A percentile compares a stretch with the other conserved stretches of the same genome.
These are phyloP conservation scores for Thermothelomyces thermophilus DNA, from an alignment of 2,329 filamentous ascomycete species.

Conservation along the genomic window DNA sequence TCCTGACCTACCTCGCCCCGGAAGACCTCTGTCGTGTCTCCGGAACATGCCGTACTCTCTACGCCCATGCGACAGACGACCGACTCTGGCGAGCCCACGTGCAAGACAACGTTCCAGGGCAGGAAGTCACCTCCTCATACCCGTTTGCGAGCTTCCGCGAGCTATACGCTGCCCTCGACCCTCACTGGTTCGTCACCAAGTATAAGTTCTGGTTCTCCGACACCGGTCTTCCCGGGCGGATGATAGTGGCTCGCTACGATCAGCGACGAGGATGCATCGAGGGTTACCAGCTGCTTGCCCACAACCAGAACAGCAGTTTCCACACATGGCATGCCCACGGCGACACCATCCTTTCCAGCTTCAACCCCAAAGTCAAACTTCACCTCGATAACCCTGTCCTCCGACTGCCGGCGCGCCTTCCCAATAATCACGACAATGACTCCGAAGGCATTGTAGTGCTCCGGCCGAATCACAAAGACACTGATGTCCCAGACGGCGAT, in stretches of 20 bases:
- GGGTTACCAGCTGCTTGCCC: conserved; percentile 68
- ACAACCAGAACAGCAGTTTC: conserved; percentile 47
- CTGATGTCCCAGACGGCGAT: background rate
- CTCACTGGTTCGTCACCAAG: conserved; percentile 76
- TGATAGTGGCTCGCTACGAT: conserved; percentile 74
- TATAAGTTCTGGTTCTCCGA: conserved; percentile 85
- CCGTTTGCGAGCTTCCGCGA: conserved; percentile 60
- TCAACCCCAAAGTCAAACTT: conserved; percentile 62
- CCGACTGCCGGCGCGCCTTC: conserved; percentile 38
- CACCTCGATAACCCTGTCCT: conserved; percentile 70
- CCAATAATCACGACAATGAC: background rate
- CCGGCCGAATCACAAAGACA: background rate
- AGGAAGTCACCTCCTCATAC: conserved; percentile 45
- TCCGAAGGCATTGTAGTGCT: background rate
- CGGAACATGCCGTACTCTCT: conserved; percentile 55
- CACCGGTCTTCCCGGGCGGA: conserved; percentile 61
- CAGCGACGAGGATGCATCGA: conserved; percentile 68
- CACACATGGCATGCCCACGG: conserved; percentile 59
- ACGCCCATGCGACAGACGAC: conserved; percentile 56
- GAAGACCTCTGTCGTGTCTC: conserved; percentile 56
- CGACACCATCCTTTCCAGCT: conserved; percentile 63
- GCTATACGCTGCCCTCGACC: conserved; percentile 68
- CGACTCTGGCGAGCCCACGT: conserved; percentile 66
- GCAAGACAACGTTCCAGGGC: conserved; percentile 57
- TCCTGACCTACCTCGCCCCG: conserved; percentile 61